Base-by-base conservation (phyloP, 2,329 filamentous ascomycete genomes). In the Sporothrix euskadiensis region DNA sequence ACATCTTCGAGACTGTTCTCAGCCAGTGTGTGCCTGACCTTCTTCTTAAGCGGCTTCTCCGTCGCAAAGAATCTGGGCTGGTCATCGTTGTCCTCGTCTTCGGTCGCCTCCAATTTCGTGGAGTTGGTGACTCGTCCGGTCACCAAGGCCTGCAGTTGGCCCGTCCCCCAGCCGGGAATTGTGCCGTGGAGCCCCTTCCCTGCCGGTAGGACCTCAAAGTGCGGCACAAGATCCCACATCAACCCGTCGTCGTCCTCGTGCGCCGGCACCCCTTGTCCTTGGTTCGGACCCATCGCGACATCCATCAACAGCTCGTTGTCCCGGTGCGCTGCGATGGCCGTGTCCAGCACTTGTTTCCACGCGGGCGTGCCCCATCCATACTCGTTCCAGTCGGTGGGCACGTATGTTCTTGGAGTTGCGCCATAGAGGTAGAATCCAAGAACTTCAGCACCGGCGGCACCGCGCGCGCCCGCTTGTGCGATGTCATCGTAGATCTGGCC, bases 361-460 rank as follows among this genome's bases (percentile, higher is more conserved):
- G 66, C 66, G 3, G 66, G 66, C 12, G 66, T 69, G 30, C 66
- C 66, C 66, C 66, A 69, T 4, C 66, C 66, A n/a, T 54, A 69
- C n/a, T 8, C 26, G 47, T 54, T 69, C 66, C 66, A 69, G 47
- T 69, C 66, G 1, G 47, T 54, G 1, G 66, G 66, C 1, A 69
- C 66, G 2, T 7, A 22, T 19, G 30, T n/a, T 6, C 32, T 30
- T 22, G 47, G 66, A 16, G 44, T 5, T 9, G 66, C 66, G 30
- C 66, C 66, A n/a, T 69, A 69, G 2, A 39, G 10, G 19, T 69
- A 69, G 12, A 69, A 69, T 1, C 66, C 66, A 1, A 69, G 30
- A 4, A 69, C 26, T 10, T 69, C 66, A 0, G 54, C 66, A 19
- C 66, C 66, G 9, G 65, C 65, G 0, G 47, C 44, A 14, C 66